These are phyloP conservation scores for Sindora glabra DNA, from an alignment of 306 rosid species.

Conservation along the genomic window DNA sequence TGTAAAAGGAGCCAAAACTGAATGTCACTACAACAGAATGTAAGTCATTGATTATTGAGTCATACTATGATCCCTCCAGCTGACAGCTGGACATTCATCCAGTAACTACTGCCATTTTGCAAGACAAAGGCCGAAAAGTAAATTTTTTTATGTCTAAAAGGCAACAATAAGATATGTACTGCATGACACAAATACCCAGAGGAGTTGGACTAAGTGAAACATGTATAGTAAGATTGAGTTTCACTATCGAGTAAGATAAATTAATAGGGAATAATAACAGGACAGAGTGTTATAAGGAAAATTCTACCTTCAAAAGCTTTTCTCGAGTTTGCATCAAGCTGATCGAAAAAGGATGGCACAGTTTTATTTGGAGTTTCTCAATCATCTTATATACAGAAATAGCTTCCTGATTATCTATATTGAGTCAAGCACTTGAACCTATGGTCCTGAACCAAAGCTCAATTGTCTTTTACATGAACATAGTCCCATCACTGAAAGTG, in stretches of 20 bases:
- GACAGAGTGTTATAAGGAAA: constrained; percentile 3
- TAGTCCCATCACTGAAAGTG: not conserved
- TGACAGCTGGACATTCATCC: not conserved
- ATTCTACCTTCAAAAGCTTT: constrained; percentile 59
- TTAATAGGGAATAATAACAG: not conserved
- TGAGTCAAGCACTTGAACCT: constrained; percentile 47
- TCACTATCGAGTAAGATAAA: not conserved
- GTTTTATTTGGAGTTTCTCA: constrained; percentile 56
- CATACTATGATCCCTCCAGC: not conserved
- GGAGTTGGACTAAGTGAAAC: constrained; percentile 4
- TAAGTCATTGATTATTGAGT: not conserved
- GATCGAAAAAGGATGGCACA: constrained; percentile 65
- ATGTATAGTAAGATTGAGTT: not conserved
- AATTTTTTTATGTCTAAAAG: not conserved
- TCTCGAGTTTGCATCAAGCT: constrained; percentile 76
- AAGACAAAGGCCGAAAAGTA: not conserved
- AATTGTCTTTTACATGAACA: not conserved
- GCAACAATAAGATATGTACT: not conserved
- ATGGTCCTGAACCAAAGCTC: constrained; percentile 10
- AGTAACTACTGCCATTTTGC: not conserved
- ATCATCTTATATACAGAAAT: constrained; percentile 34
- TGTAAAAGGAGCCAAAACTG: constrained; percentile 4
- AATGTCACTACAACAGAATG: not conserved
- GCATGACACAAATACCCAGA: constrained; percentile 4
- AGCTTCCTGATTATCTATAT: constrained; percentile 49